A percentile compares a stretch with the other conserved stretches of the same genome.
phyloP scores from a whole-genome alignment of 176 grass and related monocot genomes.

The Cenchrus fungigraminus region DNA sequence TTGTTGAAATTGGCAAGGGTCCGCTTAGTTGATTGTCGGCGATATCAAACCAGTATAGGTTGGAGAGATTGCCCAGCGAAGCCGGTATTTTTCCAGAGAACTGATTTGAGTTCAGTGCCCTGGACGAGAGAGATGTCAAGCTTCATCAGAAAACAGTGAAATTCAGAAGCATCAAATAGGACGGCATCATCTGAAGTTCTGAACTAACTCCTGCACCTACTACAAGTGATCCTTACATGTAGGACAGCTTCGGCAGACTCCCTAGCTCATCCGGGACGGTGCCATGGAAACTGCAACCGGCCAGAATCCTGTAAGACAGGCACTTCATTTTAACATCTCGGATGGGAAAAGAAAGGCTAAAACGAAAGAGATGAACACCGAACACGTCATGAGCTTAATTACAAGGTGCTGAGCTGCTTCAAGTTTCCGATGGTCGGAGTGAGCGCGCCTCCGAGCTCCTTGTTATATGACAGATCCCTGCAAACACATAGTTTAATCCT shows the following conservation, averaged over 20 bases:
- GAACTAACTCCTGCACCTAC: too few species aligned
- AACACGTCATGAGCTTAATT: constrained; percentile 27
- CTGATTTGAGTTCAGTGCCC: constrained; percentile 82
- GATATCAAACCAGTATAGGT: constrained; percentile 87
- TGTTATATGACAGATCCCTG: constrained; percentile 89
- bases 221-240: constrained; percentile 58
- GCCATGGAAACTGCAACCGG: constrained; percentile 81
- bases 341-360: neutral
- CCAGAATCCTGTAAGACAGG: constrained; percentile 66
- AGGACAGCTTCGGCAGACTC: constrained; percentile 58
- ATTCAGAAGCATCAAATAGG: neutral
- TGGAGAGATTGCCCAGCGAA: constrained; percentile 82
- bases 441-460: constrained; percentile 58
- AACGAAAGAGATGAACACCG: constrained; percentile 1
- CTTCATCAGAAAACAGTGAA: neutral
- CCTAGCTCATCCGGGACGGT: constrained; percentile 77
- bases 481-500: neutral
- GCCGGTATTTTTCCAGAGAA: constrained; percentile 83
- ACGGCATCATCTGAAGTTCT: neutral
- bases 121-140: constrained; percentile 46
- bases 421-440: constrained; percentile 69
- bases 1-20: constrained; percentile 70
- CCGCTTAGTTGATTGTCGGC: constrained; percentile 79
- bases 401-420: constrained; percentile 84
- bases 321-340: neutral